Percentiles rank a stretch among this genome's conserved stretches.
These are phyloP conservation scores for Colletotrichum sp. DNA, from an alignment of 2,329 filamentous ascomycete species.

Conservation along the genomic window DNA sequence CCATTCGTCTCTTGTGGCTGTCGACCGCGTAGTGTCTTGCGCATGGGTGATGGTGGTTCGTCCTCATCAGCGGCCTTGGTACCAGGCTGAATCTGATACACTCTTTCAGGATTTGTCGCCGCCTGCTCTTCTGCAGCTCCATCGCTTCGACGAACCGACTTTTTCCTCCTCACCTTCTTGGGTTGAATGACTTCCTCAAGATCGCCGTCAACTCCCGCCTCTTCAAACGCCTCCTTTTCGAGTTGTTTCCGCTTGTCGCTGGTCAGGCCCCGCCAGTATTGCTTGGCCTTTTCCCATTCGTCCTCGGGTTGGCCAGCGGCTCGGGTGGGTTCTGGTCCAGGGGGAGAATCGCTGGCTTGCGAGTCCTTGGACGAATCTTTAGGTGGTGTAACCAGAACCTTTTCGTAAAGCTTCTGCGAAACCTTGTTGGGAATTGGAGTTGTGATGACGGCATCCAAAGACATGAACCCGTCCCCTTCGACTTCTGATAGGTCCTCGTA, in stretches of 20 bases:
- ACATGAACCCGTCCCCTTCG: slow-evolving; percentile 72
- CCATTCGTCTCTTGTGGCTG: slow-evolving; percentile 7
- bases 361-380: neutral
- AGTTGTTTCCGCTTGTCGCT: slow-evolving; percentile 67
- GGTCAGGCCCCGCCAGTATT: slow-evolving; percentile 73
- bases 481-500: slow-evolving; percentile 73
- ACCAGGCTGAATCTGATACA: slow-evolving; percentile 45
- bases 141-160: slow-evolving; percentile 30
- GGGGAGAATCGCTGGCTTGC: neutral
- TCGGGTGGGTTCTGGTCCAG: neutral
- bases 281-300: slow-evolving; percentile 73
- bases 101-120: slow-evolving; percentile 26
- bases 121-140: slow-evolving; percentile 13
- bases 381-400: neutral
- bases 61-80: slow-evolving; percentile 24
- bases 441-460: slow-evolving; percentile 69
- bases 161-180: slow-evolving; percentile 36
- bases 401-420: slow-evolving; percentile 15
- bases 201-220: slow-evolving; percentile 54
- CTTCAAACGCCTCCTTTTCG: slow-evolving; percentile 61
- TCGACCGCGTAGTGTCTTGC: slow-evolving; percentile 6
- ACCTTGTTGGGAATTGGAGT: slow-evolving; percentile 24
- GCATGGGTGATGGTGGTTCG: neutral
- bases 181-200: slow-evolving; percentile 37
- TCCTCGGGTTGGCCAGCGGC: slow-evolving; percentile 26